Conservation (phyloP, 345 rosid species). For the Eucalyptus regnans region DNA sequence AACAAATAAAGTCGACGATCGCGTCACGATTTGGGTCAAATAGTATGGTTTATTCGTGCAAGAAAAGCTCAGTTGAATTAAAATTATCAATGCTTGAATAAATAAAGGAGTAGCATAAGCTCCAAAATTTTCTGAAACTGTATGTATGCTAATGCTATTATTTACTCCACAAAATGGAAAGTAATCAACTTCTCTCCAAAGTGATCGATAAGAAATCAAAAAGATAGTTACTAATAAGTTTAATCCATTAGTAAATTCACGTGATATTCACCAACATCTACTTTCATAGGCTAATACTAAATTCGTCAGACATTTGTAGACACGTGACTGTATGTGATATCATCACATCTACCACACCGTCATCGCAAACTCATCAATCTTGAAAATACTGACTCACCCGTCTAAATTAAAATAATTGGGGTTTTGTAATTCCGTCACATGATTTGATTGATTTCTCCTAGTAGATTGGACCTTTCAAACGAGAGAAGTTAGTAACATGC, state of each 20-base stretch:
- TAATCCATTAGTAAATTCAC: not conserved
- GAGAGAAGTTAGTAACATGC: not conserved
- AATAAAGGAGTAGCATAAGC: not conserved
- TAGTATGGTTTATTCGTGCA: not conserved
- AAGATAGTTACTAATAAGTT: not conserved
- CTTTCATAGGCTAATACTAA: not conserved
- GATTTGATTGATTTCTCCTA: not conserved
- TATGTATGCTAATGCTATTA: not conserved
- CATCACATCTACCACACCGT: not conserved
- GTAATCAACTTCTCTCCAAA: not conserved
- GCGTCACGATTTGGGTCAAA: not conserved
- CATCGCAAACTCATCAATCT: not conserved
- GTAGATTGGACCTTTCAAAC: not conserved
- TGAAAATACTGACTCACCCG: rapidly evolving
- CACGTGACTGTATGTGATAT: not conserved
- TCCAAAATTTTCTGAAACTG: not conserved
- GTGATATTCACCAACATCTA: not conserved
- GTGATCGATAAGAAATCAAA: not conserved
- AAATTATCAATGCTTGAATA: not conserved
- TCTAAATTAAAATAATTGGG: not conserved
- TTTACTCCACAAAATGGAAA: not conserved
- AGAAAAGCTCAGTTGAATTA: not conserved
- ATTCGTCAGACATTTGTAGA: not conserved
- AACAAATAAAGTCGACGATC: not conserved
- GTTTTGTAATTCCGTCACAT: not conserved